Percentiles rank a stretch among this genome's conserved stretches.
Conservation (phyloP, 83 land plant genomes). For the Larix sibirica region DNA sequence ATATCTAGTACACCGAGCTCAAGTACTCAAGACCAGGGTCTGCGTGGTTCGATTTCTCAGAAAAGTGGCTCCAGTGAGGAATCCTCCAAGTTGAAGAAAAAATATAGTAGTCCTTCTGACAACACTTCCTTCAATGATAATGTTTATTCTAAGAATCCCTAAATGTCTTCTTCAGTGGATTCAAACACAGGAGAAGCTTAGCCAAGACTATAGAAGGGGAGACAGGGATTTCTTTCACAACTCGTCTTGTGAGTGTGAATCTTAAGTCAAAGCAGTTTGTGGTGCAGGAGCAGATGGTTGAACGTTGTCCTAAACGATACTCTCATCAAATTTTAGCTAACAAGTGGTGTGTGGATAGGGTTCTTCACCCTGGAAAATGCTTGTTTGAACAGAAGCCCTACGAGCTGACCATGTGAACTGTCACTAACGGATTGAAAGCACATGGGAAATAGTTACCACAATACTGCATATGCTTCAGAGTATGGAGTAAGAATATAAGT, state of each 20-base stretch:
- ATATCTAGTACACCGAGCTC: not conserved
- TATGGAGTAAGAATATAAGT: too few species aligned
- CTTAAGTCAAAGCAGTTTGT: slow-evolving; percentile 45
- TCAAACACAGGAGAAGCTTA: slow-evolving; percentile 6
- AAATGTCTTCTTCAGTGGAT: not conserved
- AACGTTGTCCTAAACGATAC: not conserved
- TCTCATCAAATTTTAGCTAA: not conserved
- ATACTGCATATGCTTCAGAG: too few species aligned
- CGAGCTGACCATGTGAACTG: too few species aligned
- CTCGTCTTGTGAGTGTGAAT: slow-evolving; percentile 32
- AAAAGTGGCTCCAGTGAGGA: slow-evolving; percentile 1
- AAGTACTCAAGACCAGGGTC: not conserved
- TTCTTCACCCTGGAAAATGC: too few species aligned
- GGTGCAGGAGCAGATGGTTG: slow-evolving; percentile 66
- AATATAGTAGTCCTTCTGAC: slow-evolving; percentile 4
- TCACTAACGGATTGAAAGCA: too few species aligned
- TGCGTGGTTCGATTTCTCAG: not conserved
- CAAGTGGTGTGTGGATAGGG: too few species aligned
- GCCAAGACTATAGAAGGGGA: slow-evolving; percentile 7
- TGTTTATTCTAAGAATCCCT: not conserved
- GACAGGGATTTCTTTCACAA: not conserved
- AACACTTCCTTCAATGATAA: not conserved
- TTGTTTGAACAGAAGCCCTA: too few species aligned
- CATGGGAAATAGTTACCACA: too few species aligned
- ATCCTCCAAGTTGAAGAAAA: too few species aligned